These are phyloP conservation scores for Garcia nutans DNA, from an alignment of 345 rosid genomes.

Conservation along the genomic window DNA sequence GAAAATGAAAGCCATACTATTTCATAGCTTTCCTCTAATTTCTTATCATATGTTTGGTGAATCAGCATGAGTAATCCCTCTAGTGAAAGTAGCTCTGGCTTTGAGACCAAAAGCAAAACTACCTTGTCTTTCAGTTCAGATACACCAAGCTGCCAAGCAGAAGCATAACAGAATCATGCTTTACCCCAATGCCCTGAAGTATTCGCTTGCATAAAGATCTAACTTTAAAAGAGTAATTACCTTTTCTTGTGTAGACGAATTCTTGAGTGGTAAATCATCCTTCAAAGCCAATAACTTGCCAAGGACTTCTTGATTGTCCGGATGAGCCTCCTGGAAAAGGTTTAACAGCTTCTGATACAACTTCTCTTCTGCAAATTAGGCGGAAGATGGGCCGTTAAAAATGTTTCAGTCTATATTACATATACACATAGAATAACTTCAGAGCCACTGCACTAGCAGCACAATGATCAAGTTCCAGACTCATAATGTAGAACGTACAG, in stretches of 20 bases:
- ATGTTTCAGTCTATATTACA: neutral
- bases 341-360: conserved; percentile 50
- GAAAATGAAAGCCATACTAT: conserved; percentile 60
- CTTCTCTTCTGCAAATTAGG: conserved; percentile 50
- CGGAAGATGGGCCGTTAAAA: neutral
- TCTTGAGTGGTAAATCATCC: conserved; percentile 61
- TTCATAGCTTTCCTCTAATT: conserved; percentile 41
- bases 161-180: neutral
- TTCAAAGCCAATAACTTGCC: conserved; percentile 45
- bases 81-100: conserved; percentile 47
- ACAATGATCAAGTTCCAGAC: no score
- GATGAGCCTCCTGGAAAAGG: conserved; percentile 38
- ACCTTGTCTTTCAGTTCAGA: conserved; percentile 60
- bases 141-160: conserved; percentile 43
- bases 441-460: no score
- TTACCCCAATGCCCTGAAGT: neutral
- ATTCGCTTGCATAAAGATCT: neutral
- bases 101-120: conserved; percentile 58
- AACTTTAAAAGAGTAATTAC: conserved; percentile 15
- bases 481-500: no score
- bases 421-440: neutral
- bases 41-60: conserved; percentile 43
- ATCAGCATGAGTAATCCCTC: conserved; percentile 57
- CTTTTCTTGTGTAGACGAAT: conserved; percentile 47
- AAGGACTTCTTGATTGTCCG: conserved; percentile 71